phyloP scores from a whole-genome alignment of 306 rosid genomes.

The Acacia acuminata region DNA sequence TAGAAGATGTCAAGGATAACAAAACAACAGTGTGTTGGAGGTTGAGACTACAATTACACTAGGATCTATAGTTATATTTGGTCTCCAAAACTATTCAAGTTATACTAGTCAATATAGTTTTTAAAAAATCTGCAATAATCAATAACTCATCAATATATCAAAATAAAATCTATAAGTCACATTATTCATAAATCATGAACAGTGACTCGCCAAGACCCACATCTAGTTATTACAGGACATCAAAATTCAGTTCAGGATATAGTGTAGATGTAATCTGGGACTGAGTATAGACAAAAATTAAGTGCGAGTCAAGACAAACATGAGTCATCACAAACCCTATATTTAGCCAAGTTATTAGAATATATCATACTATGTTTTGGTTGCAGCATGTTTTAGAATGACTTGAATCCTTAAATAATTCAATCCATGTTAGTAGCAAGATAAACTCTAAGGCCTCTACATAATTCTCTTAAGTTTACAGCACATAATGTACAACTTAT shows the following conservation, averaged over 20 bases:
- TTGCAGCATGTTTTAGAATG: neutral
- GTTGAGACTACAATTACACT: neutral
- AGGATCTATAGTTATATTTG: neutral
- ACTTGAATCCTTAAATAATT: neutral
- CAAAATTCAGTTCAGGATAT: neutral
- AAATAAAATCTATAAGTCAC: neutral
- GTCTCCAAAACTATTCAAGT: neutral
- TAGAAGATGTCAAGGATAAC: slow-evolving; percentile 1
- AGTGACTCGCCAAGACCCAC: neutral
- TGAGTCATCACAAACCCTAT: neutral
- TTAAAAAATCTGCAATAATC: neutral
- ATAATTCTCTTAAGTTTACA: neutral
- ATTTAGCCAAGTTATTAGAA: neutral
- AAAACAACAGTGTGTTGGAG: neutral
- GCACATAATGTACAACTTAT: neutral
- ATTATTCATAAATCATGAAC: neutral
- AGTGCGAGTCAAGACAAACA: neutral
- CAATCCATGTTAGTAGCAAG: neutral
- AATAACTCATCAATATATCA: neutral
- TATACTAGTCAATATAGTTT: neutral
- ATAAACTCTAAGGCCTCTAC: neutral
- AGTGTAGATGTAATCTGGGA: neutral
- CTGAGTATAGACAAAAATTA: neutral
- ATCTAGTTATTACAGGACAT: neutral
- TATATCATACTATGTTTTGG: neutral